Base-by-base conservation (phyloP, 441 rosid species). In the Biscutella laevigata region DNA sequence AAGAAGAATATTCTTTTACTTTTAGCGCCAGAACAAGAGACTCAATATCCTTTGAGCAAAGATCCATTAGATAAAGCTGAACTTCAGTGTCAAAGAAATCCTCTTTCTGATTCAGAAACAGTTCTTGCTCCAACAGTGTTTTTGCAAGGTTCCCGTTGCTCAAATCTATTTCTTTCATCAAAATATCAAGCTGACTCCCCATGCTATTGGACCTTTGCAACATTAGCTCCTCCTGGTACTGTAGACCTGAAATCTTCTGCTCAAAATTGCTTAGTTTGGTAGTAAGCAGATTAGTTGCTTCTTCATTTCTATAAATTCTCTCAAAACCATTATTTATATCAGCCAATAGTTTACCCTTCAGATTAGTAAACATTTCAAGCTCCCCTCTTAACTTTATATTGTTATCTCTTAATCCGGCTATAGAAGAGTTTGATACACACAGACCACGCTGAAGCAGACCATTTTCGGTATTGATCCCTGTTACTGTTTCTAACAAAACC, bases 221-320 rank as follows among this genome's bases (percentile, higher is more conserved):
- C 98, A 90, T 87, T 70, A 72, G 52, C 77, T 94, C 95, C 74
- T 94, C 99, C 55, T 82, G 99, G 68, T 67, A 62, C 78, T 83
- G 96, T 36, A 94, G 59, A 38, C 76, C 82, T 43, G 64, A 71
- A 61, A 85, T 78, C 64, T 77, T 84, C 67, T 75, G 77, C 77
- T 83, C 97, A 22, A 87, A 90, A 68, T 62, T 62, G 51, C 70
- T 81, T 60, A 90, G 57, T 77, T 80, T 87, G 38, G 57, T 53
- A 39, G 74, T 61, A 61, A 90, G 80, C 54, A 74, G 77, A 44
- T 72, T 83, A 44, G 92, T 70, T 77, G 85, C 88, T 46, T 81
- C 87, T 68, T 94, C 98, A 70, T 83, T 94, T 80, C 75, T 73
- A 26, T 79, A 73, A 54, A 90, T 72, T 47, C 83, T 79, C 68